Conservation (phyloP, 2,329 filamentous ascomycete species). For the Ceratocystis albifundus region DNA sequence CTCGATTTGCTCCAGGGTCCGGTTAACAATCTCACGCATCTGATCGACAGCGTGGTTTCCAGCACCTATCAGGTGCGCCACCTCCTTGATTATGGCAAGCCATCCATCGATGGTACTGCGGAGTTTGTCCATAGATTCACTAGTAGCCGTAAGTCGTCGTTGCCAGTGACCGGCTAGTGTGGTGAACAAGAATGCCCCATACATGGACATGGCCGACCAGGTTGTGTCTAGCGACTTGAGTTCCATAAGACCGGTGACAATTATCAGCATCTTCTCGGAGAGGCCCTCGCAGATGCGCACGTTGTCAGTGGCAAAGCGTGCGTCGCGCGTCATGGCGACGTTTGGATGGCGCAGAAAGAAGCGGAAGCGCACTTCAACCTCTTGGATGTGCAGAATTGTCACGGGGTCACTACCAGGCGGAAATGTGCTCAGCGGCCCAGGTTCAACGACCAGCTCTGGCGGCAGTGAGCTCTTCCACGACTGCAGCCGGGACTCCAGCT, state of each 20-base stretch:
- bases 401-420: constrained; percentile 33
- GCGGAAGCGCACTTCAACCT: constrained; percentile 45
- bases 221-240: constrained; percentile 63
- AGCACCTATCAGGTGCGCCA: constrained; percentile 46
- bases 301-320: constrained; percentile 47
- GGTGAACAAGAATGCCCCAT: constrained; percentile 61
- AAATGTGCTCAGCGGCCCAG: constrained; percentile 28
- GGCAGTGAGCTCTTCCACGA: constrained; percentile 56
- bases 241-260: constrained; percentile 47
- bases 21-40: constrained; percentile 39
- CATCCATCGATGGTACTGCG: constrained; percentile 58
- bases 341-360: constrained; percentile 52
- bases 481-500: constrained; percentile 53
- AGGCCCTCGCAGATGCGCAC: constrained; percentile 55
- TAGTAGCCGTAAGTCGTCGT: constrained; percentile 48
- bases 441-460: constrained; percentile 37
- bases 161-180: constrained; percentile 59
- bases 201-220: constrained; percentile 63
- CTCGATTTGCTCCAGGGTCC: constrained; percentile 43
- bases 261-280: constrained; percentile 51
- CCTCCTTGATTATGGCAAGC: constrained; percentile 56
- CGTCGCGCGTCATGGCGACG: constrained; percentile 44
- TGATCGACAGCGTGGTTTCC: constrained; percentile 36
- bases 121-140: constrained; percentile 48
- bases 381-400: constrained; percentile 41